Percentiles rank a stretch among this genome's conserved stretches.
These are phyloP conservation scores for Cotoneaster glaucophyllus DNA, from an alignment of 306 rosid genomes.

Conservation along the genomic window DNA sequence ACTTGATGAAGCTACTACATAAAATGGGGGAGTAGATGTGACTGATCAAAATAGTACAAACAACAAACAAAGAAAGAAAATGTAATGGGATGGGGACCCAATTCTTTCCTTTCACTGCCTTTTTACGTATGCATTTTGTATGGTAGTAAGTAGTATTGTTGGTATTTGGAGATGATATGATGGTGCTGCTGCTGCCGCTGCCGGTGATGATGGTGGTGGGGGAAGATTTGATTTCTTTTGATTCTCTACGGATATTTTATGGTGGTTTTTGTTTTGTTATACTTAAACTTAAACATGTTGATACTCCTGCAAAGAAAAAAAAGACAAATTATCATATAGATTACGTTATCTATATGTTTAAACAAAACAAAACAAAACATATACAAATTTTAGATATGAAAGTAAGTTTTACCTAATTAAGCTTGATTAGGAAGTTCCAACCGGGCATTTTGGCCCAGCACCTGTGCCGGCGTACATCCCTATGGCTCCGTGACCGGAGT, in stretches of 20 bases:
- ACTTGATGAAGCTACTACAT: conserved; percentile 40
- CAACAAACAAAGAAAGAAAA: conserved; percentile 27
- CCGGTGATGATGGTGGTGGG: background rate
- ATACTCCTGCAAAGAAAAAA: conserved; percentile 38
- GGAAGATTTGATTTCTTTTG: conserved; percentile 16
- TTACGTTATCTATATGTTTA: background rate
- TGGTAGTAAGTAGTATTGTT: conserved; percentile 75
- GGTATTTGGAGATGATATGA: conserved; percentile 27
- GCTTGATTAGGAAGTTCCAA: conserved; percentile 42
- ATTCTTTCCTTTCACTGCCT: conserved; percentile 46
- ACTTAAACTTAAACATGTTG: conserved; percentile 6
- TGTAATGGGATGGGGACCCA: conserved; percentile 39
- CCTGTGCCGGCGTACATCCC: conserved; percentile 81
- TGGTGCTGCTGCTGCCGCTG: background rate
- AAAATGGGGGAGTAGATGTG: conserved; percentile 22
- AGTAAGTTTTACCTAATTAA: conserved; percentile 22
- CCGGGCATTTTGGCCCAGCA: conserved; percentile 56
- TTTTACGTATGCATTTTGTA: conserved; percentile 74
- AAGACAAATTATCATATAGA: background rate
- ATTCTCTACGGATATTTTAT: conserved; percentile 49
- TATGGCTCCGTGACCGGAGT: conserved; percentile 74
- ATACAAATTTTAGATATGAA: background rate
- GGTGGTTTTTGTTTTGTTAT: conserved; percentile 32
- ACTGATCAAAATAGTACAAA: conserved; percentile 42
- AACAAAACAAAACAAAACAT: background rate